Percentiles rank a stretch among this genome's conserved stretches.
phyloP scores from a whole-genome alignment of 768 basidiomycete genomes.

The Crassisporium funariophilum region DNA sequence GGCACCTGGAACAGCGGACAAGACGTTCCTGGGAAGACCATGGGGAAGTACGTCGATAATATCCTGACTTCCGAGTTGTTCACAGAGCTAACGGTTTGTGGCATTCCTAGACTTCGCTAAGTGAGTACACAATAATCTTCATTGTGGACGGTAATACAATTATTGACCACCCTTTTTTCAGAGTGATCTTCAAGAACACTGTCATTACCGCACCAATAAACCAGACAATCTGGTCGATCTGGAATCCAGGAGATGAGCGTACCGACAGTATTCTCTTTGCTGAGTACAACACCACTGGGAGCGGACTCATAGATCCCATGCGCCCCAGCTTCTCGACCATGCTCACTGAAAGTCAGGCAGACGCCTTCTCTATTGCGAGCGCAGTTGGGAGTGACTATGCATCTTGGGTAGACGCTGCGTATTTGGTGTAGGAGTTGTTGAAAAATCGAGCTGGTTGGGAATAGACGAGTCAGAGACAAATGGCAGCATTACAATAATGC shows the following conservation, averaged over 20 bases:
- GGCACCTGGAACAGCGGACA: constrained; percentile 32
- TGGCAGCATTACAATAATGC: too few relatives aligned
- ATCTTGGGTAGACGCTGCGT: constrained; percentile 33
- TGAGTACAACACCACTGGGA: constrained; percentile 45
- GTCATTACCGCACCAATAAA: constrained; percentile 41
- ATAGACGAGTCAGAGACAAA: too few relatives aligned
- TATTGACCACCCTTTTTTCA: not conserved
- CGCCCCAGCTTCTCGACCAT: constrained; percentile 43
- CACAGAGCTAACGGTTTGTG: not conserved
- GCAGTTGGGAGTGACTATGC: constrained; percentile 45
- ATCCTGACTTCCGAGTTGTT: not conserved
- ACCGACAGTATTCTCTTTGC: constrained; percentile 46
- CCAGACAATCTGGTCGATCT: constrained; percentile 46
- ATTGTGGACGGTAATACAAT: too few relatives aligned
- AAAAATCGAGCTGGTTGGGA: too few relatives aligned
- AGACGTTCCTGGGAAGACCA: constrained; percentile 44
- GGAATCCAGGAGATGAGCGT: constrained; percentile 38
- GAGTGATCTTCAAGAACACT: constrained; percentile 40
- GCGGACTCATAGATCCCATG: constrained; percentile 30
- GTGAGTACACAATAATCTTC: constrained; percentile 11
- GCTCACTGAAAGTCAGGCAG: constrained; percentile 35
- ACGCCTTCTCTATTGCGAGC: constrained; percentile 38
- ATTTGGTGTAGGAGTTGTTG: constrained; percentile 12
- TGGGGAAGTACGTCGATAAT: constrained; percentile 38
- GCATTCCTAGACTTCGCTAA: constrained; percentile 8